Evolutionary conservation across 768 basidiomycete genomes (phyloP), one percentile per base, ranked within the genome.

Genomic region (Naganishia antarctica): DNA sequence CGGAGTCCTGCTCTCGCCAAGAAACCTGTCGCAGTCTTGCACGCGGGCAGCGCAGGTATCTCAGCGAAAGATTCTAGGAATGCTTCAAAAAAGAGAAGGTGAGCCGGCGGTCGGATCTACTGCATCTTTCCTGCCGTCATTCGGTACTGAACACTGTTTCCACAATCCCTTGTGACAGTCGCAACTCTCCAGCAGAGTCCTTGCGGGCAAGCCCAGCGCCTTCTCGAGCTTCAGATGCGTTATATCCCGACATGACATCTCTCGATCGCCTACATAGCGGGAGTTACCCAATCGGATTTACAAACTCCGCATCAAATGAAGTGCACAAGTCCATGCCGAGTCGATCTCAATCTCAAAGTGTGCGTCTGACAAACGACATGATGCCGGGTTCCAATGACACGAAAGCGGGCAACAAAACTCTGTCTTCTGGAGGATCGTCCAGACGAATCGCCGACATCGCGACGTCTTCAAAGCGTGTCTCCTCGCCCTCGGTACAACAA

Each of bases 11-110:
- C 37, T 8, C 23, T 40, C 21, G 32, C 34, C 1, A 57, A 57
- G 23, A 41, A 41, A 23, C 21, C 53, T 1, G 50, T 21, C 6
- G 28, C 8, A 2, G 31, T 28, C 11, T 13, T 9, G 2, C 32
- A n/a, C 34, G 31, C 50, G 18, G 2, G 28, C 5, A 26, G 13
- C 7, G 1, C 37, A 13, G 32, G 34, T 7, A 37, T 37, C 8
- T 37, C 8, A 37, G n/a, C n/a, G 8, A 57, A 41, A 25, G 53
- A 57, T 1, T 23, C 23, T 13, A 57, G 26, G 37, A 57, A 11
- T 34, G n/a, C 23, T 5, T 18, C 34, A 21, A 57, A 57, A 18
- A 57, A 34, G 34, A 37, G 53, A 37, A 57, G 37, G 53, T 57
- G 25, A 37, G 37, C 26, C 50, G 15, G 11, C 13, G 23, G 23